Base-by-base conservation (phyloP, 1,284 basidiomycete species). In the Tilletiaria anomala region DNA sequence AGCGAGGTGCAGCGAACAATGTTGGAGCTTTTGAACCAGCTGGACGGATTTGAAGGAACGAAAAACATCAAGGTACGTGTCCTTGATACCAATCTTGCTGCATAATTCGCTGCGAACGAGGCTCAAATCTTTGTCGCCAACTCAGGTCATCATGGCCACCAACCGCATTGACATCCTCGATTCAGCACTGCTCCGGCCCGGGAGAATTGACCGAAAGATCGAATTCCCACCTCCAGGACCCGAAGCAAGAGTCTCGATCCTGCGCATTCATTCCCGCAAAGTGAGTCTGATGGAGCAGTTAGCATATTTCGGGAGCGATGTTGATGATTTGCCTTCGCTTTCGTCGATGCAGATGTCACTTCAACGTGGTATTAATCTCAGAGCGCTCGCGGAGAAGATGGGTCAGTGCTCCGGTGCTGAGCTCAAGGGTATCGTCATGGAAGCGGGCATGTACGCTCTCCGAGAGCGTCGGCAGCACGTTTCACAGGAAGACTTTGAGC, bases 31-130 rank as follows among this genome's bases (percentile, higher is more conserved):
- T 71, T 96, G 60, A 96, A 96, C 69, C 91, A 96, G 72, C 72
- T 97, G 44, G 91, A 97, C 63, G 91, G 91, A 10, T 97, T 97
- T 69, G 91, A 96, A 72, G 77, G 86, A 34, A 85, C 87, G 32
- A 91, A 96, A 74, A 94, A 96, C 69, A 96, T 96, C 75, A 96
- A 97, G 74, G n/a, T n/a, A n/a, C n/a, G n/a, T n/a, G n/a, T n/a
- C n/a, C n/a, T n/a, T n/a, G n/a, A n/a, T n/a, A n/a, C n/a, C n/a
- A n/a, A n/a, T n/a, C n/a, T n/a, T n/a, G n/a, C n/a, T n/a, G n/a
- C n/a, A n/a, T n/a, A n/a, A n/a, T n/a, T n/a, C n/a, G n/a, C n/a
- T n/a, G n/a, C n/a, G n/a, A n/a, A n/a, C n/a, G n/a, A n/a, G n/a
- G n/a, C n/a, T n/a, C n/a, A n/a, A n/a, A n/a, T n/a, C n/a, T n/a